These are phyloP conservation scores for Blastobotrys buckinghamii DNA, from an alignment of 1,139 yeast species.

Conservation along the genomic window DNA sequence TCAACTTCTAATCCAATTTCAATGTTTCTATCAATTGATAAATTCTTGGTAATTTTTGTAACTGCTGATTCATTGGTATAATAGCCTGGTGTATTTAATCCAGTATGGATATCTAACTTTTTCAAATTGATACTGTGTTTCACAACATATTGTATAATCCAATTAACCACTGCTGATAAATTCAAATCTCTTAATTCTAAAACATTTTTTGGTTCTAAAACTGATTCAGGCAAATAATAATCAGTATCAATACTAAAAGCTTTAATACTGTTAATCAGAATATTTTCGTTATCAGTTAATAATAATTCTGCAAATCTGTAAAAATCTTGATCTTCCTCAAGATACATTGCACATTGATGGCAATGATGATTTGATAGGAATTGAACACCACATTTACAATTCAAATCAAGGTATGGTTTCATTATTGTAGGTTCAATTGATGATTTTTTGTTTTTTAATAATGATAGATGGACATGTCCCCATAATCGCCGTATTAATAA, in stretches of 20 bases:
- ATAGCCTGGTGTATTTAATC: not conserved
- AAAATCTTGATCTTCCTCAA: not conserved
- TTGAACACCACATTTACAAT: not conserved
- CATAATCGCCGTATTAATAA: not conserved
- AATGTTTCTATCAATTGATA: not conserved
- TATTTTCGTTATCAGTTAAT: not conserved
- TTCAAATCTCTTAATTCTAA: not conserved
- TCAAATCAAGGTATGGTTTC: not conserved
- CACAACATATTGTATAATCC: slow-evolving; percentile 2
- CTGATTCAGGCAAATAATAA: not conserved
- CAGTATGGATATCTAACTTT: slow-evolving; percentile 5
- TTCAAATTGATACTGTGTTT: not conserved
- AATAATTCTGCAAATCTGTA: not conserved
- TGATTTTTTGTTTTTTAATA: not conserved
- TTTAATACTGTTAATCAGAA: not conserved
- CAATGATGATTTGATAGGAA: slow-evolving; percentile 1
- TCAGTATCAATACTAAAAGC: not conserved
- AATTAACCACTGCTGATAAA: slow-evolving; percentile 2
- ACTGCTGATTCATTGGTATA: not conserved
- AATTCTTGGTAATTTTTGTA: not conserved
- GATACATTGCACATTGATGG: not conserved
- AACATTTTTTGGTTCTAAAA: not conserved
- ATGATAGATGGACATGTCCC: not conserved
- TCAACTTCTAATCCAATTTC: slow-evolving; percentile 2
- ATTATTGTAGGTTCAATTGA: not conserved